Percentiles rank a stretch among this genome's conserved stretches.
phyloP scores from a whole-genome alignment of 495 filamentous ascomycete genomes.

The Neurospora cerealis region DNA sequence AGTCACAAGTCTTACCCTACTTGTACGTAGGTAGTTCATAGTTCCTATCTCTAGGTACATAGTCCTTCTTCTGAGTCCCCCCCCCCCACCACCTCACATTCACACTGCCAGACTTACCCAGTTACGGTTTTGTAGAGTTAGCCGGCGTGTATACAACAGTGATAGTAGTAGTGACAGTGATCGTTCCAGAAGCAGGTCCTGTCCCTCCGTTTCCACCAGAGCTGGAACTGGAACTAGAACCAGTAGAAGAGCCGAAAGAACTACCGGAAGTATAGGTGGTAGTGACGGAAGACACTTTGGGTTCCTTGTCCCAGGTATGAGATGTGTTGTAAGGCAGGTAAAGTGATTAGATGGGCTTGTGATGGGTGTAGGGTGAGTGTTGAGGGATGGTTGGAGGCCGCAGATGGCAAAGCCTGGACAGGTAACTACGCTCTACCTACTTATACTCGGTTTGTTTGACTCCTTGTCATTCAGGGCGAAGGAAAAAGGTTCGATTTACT shows the following conservation, averaged over 20 bases:
- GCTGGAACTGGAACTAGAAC: neutral
- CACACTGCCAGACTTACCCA: neutral
- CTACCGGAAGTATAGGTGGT: neutral
- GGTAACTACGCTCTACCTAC: neutral
- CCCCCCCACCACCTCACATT: too few relatives aligned
- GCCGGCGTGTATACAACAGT: neutral
- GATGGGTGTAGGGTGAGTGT: neutral
- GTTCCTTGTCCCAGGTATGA: neutral
- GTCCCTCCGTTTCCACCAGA: neutral
- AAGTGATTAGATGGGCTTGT: neutral
- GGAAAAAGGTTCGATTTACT: too few relatives aligned
- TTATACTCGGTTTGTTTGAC: neutral
- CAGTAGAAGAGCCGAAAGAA: neutral
- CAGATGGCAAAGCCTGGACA: too few relatives aligned
- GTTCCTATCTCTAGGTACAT: too few relatives aligned
- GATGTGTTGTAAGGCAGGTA: neutral
- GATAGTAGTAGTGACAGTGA: neutral
- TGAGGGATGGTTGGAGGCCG: neutral
- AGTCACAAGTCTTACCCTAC: too few relatives aligned
- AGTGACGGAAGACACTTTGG: neutral
- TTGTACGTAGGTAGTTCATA: too few relatives aligned
- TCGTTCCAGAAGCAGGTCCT: neutral
- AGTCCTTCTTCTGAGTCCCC: too few relatives aligned
- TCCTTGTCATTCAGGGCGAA: too few relatives aligned
- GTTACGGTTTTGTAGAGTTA: neutral